phyloP scores from a whole-genome alignment of 1,139 yeast species.

The Yamadazyma aaseri region DNA sequence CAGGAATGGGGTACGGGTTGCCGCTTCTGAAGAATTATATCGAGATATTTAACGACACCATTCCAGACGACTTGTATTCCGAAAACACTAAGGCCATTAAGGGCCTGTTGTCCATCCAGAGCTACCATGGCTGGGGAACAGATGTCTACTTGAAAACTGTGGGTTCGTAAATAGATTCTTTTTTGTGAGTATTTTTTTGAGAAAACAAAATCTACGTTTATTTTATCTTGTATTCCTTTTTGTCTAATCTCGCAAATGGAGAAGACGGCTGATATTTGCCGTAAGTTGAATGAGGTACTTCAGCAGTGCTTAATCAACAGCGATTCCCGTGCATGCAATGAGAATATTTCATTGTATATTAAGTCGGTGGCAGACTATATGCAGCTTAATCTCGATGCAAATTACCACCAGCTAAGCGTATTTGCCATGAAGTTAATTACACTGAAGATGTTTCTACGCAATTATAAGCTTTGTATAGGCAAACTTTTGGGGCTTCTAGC shows the following conservation, averaged over 20 bases:
- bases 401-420: conserved; percentile 33
- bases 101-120: conserved; percentile 77
- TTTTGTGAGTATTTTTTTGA: no score
- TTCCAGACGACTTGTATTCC: conserved; percentile 10
- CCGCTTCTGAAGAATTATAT: conserved; percentile 69
- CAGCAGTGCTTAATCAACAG: conserved; percentile 32
- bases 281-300: conserved; percentile 21
- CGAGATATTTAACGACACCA: conserved; percentile 43
- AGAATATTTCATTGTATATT: conserved; percentile 35
- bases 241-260: no score
- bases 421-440: conserved; percentile 36
- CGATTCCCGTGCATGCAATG: conserved; percentile 42
- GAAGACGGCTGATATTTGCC: no score
- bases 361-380: conserved; percentile 33
- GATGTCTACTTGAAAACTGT: conserved; percentile 42
- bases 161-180: conserved; percentile 7
- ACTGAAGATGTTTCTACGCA: conserved; percentile 42
- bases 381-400: conserved; percentile 18
- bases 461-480: conserved; percentile 38
- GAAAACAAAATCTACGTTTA: no score
- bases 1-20: conserved; percentile 96
- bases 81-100: conserved; percentile 20
- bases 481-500: conserved; percentile 37
- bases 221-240: no score
- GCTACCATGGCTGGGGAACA: conserved; percentile 81